Evolutionary conservation across 2,329 filamentous ascomycete species (phyloP), one percentile per base, ranked within the genome.

Genomic region (Botryotinia narcissicola): DNA sequence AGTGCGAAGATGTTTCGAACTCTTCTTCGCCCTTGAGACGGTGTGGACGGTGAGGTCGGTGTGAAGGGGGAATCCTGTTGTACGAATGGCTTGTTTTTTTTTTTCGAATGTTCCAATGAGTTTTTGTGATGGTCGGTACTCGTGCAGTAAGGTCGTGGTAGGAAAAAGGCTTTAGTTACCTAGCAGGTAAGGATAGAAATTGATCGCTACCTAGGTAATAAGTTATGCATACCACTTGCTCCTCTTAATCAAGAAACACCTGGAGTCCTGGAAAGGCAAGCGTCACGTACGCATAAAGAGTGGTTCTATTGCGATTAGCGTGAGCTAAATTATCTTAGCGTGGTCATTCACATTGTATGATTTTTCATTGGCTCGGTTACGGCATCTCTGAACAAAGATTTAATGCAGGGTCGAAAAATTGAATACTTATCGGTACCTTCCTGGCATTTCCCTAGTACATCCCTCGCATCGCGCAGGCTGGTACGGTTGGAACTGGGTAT

Each of bases 321-420:
- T 18, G 10, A 37, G 54, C 37, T 72, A 67, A 14, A 35, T 18
- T 12, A 12, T 18, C 3, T 66, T 72, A 72, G 70, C n/a, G n/a
- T 67, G 70, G 70, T 72, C 70, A 72, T 72, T 46, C 20, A 7
- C 46, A 72, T 72, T 67, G 57, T 67, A 12, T n/a, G 5, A 35
- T 29, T 59, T 72, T 35, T 59, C 4, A 72, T 72, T 72, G 70
- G 70, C 18, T 54, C 40, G 59, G 4, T 22, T n/a, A 25, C 4
- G 14, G 25, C 29, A 20, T 20, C 35, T 29, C 22, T 16, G n/a
- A 5, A 6, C 51, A 60, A 46, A 59, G 35, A 63, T 70, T 70
- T 70, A 22, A 70, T 70, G 67, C 67, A 70, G 67, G 67, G 67
- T 70, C 67, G 67, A 60, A 59, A 70, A 62, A n/a, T 1, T n/a